Conservation (phyloP, 441 rosid species). For the Cnidoscolus chayamansa region DNA sequence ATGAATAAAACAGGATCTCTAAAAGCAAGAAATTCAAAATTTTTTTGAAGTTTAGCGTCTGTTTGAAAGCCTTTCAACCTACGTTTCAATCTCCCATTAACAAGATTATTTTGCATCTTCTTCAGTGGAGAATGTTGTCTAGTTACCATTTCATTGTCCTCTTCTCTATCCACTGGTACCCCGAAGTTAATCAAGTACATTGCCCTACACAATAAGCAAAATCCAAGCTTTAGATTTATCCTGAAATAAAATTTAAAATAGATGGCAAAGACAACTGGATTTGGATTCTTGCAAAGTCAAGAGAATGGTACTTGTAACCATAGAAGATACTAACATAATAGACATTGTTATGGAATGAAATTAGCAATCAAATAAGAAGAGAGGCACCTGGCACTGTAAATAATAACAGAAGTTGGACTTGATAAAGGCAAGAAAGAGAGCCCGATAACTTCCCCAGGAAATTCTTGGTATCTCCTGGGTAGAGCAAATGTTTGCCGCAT, state of each 20-base stretch:
- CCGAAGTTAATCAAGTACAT: conserved; percentile 84
- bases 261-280: not conserved
- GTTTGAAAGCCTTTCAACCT: conserved; percentile 42
- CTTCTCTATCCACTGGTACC: conserved; percentile 60
- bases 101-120: conserved; percentile 38
- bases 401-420: conserved; percentile 55
- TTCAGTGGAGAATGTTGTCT: conserved; percentile 36
- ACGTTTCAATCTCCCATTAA: conserved; percentile 53
- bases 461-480: conserved; percentile 76
- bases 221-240: not conserved
- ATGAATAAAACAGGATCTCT: conserved; percentile 81
- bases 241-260: not conserved
- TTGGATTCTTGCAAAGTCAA: not conserved
- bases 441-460: conserved; percentile 92
- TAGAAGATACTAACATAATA: not conserved
- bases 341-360: not conserved
- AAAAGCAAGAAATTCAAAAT: conserved; percentile 64
- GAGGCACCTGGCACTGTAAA: conserved; percentile 84
- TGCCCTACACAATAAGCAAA: conserved; percentile 43
- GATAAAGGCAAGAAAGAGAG: conserved; percentile 75
- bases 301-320: not conserved
- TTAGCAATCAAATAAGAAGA: not conserved
- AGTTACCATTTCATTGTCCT: conserved; percentile 41
- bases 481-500: conserved; percentile 47
- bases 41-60: conserved; percentile 52